Percentiles rank a stretch among this genome's conserved stretches.
Conservation (phyloP, 495 filamentous ascomycete genomes). For the Melanomma pulvis-pyrius region DNA sequence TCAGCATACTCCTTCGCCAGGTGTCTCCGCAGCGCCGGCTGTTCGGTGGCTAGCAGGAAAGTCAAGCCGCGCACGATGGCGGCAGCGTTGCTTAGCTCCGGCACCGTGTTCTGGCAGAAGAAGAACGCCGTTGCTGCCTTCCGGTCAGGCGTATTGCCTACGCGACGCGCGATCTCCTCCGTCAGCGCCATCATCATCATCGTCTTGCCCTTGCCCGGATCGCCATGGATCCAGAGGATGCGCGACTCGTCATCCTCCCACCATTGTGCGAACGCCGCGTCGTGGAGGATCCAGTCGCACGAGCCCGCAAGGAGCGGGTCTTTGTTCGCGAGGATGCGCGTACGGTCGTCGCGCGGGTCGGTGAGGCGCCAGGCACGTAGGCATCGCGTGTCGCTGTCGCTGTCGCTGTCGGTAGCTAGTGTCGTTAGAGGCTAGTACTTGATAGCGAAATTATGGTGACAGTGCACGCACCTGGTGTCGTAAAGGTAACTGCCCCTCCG, state of each 20-base stretch:
- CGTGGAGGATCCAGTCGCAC: slow-evolving; percentile 7
- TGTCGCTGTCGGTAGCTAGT: no score
- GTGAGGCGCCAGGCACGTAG: neutral
- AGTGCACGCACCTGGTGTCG: no score
- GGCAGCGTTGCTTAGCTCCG: slow-evolving; percentile 24
- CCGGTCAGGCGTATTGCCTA: slow-evolving; percentile 3
- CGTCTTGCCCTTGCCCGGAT: slow-evolving; percentile 32
- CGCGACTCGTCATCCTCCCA: slow-evolving; percentile 14
- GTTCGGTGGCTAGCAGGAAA: slow-evolving; percentile 13
- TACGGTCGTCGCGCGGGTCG: neutral
- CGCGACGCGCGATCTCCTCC: slow-evolving; percentile 1
- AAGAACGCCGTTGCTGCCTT: slow-evolving; percentile 36
- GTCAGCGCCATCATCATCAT: slow-evolving; percentile 8
- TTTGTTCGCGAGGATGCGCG: neutral
- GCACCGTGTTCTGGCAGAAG: slow-evolving; percentile 32
- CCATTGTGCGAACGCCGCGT: slow-evolving; percentile 35
- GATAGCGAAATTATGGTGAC: no score
- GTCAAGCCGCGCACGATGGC: slow-evolving; percentile 37
- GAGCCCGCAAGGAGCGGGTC: neutral
- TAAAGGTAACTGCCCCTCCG: no score
- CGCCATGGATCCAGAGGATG: slow-evolving; percentile 48
- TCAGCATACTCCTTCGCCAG: slow-evolving; percentile 7
- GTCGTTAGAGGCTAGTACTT: no score
- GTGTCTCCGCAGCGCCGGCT: neutral
- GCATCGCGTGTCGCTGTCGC: no score